Percentiles rank a stretch among this genome's conserved stretches.
Evolutionary conservation across 176 grass and related monocot species (phyloP).

Genomic region (Zoysia pacifica): DNA sequence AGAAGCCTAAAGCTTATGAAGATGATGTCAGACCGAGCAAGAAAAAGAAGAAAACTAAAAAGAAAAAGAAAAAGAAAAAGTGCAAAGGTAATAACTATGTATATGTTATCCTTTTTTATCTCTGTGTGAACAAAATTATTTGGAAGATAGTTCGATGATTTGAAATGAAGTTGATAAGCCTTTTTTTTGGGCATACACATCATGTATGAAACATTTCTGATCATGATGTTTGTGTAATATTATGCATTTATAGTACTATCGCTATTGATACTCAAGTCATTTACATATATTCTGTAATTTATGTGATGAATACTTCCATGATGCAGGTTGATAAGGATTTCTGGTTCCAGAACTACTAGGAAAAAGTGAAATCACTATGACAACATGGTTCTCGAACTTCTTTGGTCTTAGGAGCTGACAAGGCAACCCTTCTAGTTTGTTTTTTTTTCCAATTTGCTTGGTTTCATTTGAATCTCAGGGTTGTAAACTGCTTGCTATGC

Average conservation of each 20-base stretch:
- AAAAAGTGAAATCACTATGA: constrained; percentile 31
- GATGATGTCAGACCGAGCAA: constrained; percentile 34
- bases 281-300: neutral
- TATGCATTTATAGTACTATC: neutral
- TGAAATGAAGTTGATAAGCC: neutral
- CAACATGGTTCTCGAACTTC: constrained; percentile 25
- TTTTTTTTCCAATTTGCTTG: constrained; percentile 10
- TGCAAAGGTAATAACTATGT: constrained; percentile 43
- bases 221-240: neutral
- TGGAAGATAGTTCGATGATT: neutral
- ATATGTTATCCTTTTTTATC: neutral
- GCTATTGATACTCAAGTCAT: neutral
- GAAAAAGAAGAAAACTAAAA: constrained; percentile 76
- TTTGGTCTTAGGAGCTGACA: neutral
- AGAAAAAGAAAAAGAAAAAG: constrained; percentile 47
- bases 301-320: neutral
- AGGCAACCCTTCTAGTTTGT: neutral
- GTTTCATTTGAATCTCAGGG: neutral
- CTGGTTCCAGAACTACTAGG: constrained; percentile 31
- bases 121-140: neutral
- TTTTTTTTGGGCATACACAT: neutral
- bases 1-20: constrained; percentile 49
- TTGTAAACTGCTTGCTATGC: constrained; percentile 24
- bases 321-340: constrained; percentile 43
- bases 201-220: neutral